Evolutionary conservation across 2,329 filamentous ascomycete genomes (phyloP).

Genomic region (Phialophora tarda): DNA sequence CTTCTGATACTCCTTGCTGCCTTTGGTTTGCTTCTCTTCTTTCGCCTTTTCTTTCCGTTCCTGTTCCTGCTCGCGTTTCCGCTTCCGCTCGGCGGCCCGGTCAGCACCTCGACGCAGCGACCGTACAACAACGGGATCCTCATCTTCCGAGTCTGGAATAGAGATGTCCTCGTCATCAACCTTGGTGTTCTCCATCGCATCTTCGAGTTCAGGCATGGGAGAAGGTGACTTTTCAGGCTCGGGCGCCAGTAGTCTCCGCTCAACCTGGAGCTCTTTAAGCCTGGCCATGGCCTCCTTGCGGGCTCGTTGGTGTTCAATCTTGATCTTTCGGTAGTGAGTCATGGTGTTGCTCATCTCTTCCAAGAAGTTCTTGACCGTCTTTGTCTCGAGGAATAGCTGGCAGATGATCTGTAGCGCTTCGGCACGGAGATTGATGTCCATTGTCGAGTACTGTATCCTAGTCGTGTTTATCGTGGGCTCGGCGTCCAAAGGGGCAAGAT

Average conservation of each 20-base stretch:
- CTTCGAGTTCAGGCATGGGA: constrained; percentile 51
- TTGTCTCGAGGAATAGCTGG: constrained; percentile 83
- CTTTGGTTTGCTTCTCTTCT: constrained; percentile 71
- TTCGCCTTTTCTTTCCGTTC: constrained; percentile 72
- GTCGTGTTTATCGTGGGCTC: constrained; percentile 79
- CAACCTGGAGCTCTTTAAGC: constrained; percentile 54
- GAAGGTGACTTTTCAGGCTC: constrained; percentile 53
- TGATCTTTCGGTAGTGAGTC: constrained; percentile 93
- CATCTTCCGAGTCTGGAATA: constrained; percentile 69
- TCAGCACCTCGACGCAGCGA: constrained; percentile 68
- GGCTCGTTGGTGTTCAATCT: constrained; percentile 87
- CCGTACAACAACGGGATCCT: constrained; percentile 62
- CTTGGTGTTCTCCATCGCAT: constrained; percentile 62
- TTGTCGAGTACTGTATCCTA: constrained; percentile 69
- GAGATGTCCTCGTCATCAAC: constrained; percentile 53
- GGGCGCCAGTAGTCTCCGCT: constrained; percentile 55
- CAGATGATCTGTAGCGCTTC: constrained; percentile 83
- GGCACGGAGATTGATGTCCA: constrained; percentile 84
- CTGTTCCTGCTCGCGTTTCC: constrained; percentile 76
- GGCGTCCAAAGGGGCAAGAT: constrained; percentile 78
- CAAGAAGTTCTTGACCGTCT: constrained; percentile 83
- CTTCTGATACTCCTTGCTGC: constrained; percentile 87
- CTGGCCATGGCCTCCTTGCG: constrained; percentile 64
- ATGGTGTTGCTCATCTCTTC: constrained; percentile 91
- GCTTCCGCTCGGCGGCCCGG: constrained; percentile 72